These are phyloP conservation scores for Vanilla planifolia DNA, from an alignment of 106 monocot species.

Conservation along the genomic window DNA sequence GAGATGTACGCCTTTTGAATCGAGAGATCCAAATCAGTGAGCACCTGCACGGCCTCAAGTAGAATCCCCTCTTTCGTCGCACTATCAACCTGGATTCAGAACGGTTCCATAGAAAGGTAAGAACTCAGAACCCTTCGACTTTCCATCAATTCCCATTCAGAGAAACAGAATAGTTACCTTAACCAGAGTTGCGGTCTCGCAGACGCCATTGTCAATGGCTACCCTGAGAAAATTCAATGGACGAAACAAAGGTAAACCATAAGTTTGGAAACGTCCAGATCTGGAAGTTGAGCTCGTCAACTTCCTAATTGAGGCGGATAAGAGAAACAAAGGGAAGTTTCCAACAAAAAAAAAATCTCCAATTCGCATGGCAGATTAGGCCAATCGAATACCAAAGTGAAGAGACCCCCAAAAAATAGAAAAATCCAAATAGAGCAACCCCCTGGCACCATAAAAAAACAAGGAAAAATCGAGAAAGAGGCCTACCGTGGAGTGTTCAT, in stretches of 20 bases:
- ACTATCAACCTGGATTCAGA: constrained; percentile 37
- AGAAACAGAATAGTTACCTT: constrained; percentile 7
- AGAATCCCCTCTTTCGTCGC: constrained; percentile 45
- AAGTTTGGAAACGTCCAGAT: neutral
- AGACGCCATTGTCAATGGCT: constrained; percentile 61
- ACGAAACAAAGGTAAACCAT: neutral
- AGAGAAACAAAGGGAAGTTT: too few species aligned
- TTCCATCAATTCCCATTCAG: neutral
- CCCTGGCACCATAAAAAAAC: too few species aligned
- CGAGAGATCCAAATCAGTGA: constrained; percentile 49
- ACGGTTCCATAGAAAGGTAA: too few species aligned
- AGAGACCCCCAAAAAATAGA: too few species aligned
- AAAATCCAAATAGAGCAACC: too few species aligned
- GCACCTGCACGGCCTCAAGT: constrained; percentile 63
- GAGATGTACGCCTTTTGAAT: constrained; percentile 68
- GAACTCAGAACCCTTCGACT: neutral
- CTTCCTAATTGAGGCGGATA: too few species aligned
- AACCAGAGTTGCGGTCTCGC: constrained; percentile 39
- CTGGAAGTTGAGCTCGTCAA: too few species aligned
- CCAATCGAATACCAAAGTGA: too few species aligned
- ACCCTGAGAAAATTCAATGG: constrained; percentile 24
- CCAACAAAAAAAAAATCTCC: too few species aligned
- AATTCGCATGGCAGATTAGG: too few species aligned
- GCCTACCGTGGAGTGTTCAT: constrained; percentile 61
- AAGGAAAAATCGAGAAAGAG: neutral